These are phyloP conservation scores for Penicillium argentinense DNA, from an alignment of 495 filamentous ascomycete genomes.

Conservation along the genomic window DNA sequence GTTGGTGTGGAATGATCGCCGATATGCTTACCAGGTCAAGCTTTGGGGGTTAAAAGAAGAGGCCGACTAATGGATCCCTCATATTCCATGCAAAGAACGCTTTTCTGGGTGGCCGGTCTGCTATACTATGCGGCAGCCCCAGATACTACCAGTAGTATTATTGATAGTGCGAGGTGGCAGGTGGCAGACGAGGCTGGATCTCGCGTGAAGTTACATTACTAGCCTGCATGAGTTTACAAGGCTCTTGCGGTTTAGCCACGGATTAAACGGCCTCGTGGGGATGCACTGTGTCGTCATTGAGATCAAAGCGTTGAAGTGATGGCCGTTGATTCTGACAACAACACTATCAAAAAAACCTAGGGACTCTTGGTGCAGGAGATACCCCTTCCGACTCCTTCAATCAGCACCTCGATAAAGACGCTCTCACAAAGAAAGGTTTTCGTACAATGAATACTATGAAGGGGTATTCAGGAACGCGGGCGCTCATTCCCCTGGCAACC, in stretches of 20 bases:
- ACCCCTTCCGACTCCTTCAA: background rate
- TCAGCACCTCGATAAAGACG: background rate
- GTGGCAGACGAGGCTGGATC: background rate
- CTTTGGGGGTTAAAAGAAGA: conserved; percentile 1
- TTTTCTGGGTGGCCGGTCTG: background rate
- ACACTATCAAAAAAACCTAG: too few species aligned
- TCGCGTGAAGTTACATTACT: background rate
- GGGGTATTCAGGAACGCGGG: conserved; percentile 15
- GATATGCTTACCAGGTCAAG: background rate
- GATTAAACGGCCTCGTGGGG: background rate
- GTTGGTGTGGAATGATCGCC: conserved; percentile 26
- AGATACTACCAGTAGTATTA: too few species aligned
- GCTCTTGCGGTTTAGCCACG: background rate
- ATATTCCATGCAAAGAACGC: background rate
- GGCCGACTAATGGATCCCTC: conserved; percentile 1
- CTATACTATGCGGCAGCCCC: background rate
- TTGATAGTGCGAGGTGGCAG: background rate
- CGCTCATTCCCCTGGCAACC: conserved; percentile 20
- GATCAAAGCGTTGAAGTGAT: too few species aligned
- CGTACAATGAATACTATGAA: conserved; percentile 1
- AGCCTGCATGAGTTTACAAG: background rate
- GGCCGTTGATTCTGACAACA: too few species aligned
- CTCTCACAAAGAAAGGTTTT: background rate
- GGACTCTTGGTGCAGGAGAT: too few species aligned
- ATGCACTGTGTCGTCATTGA: background rate